These are phyloP conservation scores for Hippophae gyantsensis DNA, from an alignment of 306 rosid genomes.

Conservation along the genomic window DNA sequence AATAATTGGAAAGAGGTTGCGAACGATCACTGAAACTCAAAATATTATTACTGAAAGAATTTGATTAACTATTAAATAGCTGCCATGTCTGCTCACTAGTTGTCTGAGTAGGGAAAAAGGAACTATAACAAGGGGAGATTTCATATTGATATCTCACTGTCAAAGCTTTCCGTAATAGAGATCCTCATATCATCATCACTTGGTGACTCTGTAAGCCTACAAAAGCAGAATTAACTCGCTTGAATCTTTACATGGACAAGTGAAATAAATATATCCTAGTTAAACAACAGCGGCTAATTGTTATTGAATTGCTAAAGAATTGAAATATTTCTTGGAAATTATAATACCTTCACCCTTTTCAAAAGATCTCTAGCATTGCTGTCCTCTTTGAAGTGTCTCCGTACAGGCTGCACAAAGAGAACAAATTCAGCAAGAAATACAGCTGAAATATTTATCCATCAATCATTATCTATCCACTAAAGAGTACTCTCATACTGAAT, in stretches of 20 bases:
- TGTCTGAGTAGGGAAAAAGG: too few species aligned
- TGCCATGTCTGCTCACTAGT: too few species aligned
- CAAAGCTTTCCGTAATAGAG: too few species aligned
- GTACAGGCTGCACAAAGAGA: conserved; percentile 54
- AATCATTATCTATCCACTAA: too few species aligned
- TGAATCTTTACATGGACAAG: neutral
- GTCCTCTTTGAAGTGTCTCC: conserved; percentile 63
- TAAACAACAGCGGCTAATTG: neutral
- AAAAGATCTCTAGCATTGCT: conserved; percentile 58
- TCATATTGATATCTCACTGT: too few species aligned
- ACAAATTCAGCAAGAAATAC: neutral
- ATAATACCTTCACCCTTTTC: conserved; percentile 59
- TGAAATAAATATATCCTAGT: neutral
- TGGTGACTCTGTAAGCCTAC: conserved; percentile 17
- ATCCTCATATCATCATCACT: conserved; percentile 4
- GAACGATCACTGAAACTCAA: too few species aligned
- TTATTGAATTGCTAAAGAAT: neutral
- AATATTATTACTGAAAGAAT: too few species aligned
- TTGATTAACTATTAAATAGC: too few species aligned
- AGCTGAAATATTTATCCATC: too few species aligned
- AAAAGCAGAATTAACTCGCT: conserved; percentile 5
- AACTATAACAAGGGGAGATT: too few species aligned
- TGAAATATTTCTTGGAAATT: neutral
- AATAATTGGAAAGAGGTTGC: too few species aligned
- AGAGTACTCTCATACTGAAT: too few species aligned